These are phyloP conservation scores for Flueggea neowawraea DNA, from an alignment of 441 rosid species.

Conservation along the genomic window DNA sequence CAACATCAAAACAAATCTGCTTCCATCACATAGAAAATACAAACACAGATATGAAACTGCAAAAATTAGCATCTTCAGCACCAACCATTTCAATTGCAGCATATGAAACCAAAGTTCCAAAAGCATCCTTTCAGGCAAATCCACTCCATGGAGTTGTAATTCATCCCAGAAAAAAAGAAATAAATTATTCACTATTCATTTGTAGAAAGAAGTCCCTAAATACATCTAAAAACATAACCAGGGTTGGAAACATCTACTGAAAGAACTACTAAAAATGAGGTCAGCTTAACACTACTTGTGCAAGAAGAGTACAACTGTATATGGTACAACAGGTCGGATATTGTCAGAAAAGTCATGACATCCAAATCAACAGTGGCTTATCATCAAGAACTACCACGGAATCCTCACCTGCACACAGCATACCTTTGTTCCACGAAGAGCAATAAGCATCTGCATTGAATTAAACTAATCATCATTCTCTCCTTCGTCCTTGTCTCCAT, in stretches of 20 bases:
- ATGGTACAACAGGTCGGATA: constrained; percentile 36
- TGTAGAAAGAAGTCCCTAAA: constrained; percentile 16
- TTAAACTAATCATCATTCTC: constrained; percentile 36
- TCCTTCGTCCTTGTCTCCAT: constrained; percentile 33
- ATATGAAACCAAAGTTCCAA: too few relatives aligned
- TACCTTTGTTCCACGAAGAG: constrained; percentile 10
- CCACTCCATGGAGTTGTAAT: too few relatives aligned
- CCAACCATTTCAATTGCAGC: too few relatives aligned
- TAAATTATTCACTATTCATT: constrained; percentile 19
- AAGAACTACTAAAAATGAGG: constrained; percentile 15
- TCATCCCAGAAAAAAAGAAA: background rate
- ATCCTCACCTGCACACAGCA: constrained; percentile 12
- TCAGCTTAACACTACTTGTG: constrained; percentile 22
- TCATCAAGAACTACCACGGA: constrained; percentile 15
- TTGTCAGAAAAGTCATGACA: constrained; percentile 16
- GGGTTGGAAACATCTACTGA: background rate
- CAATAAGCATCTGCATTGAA: constrained; percentile 6
- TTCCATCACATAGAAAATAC: too few relatives aligned
- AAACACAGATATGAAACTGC: too few relatives aligned
- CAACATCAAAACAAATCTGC: too few relatives aligned
- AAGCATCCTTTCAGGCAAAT: too few relatives aligned
- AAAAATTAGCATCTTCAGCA: too few relatives aligned
- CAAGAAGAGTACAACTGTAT: constrained; percentile 20
- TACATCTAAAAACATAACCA: constrained; percentile 22
- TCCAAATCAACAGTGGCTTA: constrained; percentile 15